Conservation (phyloP, 768 basidiomycete species). For the Suillus americanus region DNA sequence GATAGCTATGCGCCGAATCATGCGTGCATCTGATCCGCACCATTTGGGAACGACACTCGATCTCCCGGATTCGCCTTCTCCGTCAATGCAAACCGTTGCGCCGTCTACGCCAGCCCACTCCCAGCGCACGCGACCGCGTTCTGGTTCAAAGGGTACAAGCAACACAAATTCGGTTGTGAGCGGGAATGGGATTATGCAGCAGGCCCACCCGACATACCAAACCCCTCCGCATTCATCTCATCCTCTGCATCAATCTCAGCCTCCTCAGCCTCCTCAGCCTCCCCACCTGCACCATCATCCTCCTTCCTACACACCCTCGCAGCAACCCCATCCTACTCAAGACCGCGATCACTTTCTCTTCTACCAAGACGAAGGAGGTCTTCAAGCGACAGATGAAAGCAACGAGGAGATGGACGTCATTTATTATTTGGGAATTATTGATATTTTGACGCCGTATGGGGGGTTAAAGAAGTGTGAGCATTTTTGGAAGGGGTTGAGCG, state of each 20-base stretch:
- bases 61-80: conserved; percentile 46
- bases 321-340: conserved; percentile 1
- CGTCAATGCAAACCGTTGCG: conserved; percentile 27
- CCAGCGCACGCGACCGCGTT: background rate
- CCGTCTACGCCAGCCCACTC: background rate
- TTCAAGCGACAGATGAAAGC: conserved; percentile 84
- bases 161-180: background rate
- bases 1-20: conserved; percentile 80
- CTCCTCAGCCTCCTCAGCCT: background rate
- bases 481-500: conserved; percentile 87
- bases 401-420: conserved; percentile 75
- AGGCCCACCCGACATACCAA: background rate
- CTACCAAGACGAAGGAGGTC: conserved; percentile 95
- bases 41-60: conserved; percentile 55
- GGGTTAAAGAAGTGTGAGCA: conserved; percentile 79
- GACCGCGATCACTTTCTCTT: conserved; percentile 75
- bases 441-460: conserved; percentile 91
- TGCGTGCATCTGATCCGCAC: conserved; percentile 80
- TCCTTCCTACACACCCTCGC: background rate
- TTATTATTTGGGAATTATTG: conserved; percentile 95
- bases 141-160: background rate
- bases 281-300: background rate
- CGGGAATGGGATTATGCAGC: background rate
- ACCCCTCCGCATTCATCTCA: background rate
- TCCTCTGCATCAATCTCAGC: background rate